Percentiles rank a stretch among this genome's conserved stretches.
phyloP scores from a whole-genome alignment of 768 basidiomycete genomes.

The Chiua virens region DNA sequence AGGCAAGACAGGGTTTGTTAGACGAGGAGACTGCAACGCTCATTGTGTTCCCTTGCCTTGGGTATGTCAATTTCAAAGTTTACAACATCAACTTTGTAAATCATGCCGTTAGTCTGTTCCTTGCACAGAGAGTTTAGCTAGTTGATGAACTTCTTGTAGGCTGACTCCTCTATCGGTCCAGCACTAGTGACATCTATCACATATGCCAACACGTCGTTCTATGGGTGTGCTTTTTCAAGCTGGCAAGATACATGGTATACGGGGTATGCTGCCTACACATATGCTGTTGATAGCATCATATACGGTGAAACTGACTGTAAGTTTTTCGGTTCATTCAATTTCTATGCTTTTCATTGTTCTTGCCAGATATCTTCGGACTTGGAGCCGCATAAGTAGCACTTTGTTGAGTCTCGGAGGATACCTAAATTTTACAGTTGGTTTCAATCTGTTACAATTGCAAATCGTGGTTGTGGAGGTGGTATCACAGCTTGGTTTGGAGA shows the following conservation, averaged over 20 bases:
- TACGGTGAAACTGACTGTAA: constrained; percentile 65
- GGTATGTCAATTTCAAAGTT: constrained; percentile 54
- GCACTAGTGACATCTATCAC: constrained; percentile 62
- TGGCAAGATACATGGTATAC: constrained; percentile 52
- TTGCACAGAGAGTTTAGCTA: too few relatives aligned
- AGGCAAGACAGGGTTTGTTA: constrained; percentile 34
- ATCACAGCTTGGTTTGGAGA: constrained; percentile 65
- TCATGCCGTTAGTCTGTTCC: constrained; percentile 54
- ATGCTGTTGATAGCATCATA: constrained; percentile 63
- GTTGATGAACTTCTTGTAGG: background rate
- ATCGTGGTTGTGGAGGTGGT: constrained; percentile 62
- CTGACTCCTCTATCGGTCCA: constrained; percentile 49
- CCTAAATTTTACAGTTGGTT: constrained; percentile 50
- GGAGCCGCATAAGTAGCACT: background rate
- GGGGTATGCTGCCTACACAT: constrained; percentile 57
- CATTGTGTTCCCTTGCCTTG: constrained; percentile 53
- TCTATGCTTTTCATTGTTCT: background rate
- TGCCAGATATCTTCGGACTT: background rate
- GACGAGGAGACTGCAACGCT: constrained; percentile 62
- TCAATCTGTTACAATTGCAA: constrained; percentile 54
- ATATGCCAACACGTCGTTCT: constrained; percentile 65
- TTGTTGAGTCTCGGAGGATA: too few relatives aligned
- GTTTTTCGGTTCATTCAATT: constrained; percentile 13
- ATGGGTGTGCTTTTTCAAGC: constrained; percentile 50
- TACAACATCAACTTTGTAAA: constrained; percentile 71